phyloP scores from a whole-genome alignment of 1,139 yeast species.

The Keqinozyma sinolaborantium region DNA sequence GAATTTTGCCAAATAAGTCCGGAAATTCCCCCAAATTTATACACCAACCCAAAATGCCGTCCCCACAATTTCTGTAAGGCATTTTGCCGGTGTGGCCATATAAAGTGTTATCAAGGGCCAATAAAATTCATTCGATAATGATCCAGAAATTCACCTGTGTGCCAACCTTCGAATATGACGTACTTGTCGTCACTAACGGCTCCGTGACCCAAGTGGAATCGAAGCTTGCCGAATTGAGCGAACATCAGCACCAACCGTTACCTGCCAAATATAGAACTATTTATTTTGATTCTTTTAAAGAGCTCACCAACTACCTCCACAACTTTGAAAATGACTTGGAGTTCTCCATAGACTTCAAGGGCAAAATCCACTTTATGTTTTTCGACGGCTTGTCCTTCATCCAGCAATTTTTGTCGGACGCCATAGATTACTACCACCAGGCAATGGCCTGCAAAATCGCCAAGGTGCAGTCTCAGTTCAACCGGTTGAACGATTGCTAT shows the following conservation, averaged over 20 bases:
- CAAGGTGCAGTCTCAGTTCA: slow-evolving; percentile 1
- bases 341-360: slow-evolving; percentile 17
- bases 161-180: slow-evolving; percentile 32
- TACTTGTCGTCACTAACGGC: slow-evolving; percentile 35
- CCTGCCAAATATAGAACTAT: slow-evolving; percentile 23
- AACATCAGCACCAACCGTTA: slow-evolving; percentile 21
- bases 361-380: slow-evolving; percentile 38
- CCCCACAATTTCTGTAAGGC: slow-evolving; percentile 4
- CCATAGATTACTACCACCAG: slow-evolving; percentile 28
- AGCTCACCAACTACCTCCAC: slow-evolving; percentile 17
- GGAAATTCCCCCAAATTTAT: too few relatives aligned
- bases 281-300: slow-evolving; percentile 24
- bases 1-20: too few relatives aligned
- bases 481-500: slow-evolving; percentile 17
- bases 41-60: too few relatives aligned
- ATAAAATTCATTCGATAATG: slow-evolving; percentile 19
- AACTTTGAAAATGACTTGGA: slow-evolving; percentile 5
- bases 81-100: slow-evolving; percentile 6
- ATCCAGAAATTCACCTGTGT: slow-evolving; percentile 36
- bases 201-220: slow-evolving; percentile 28
- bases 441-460: slow-evolving; percentile 5
- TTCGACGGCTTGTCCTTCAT: slow-evolving; percentile 34
- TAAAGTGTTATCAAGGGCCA: slow-evolving; percentile 15
- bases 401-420: slow-evolving; percentile 27
- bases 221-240: slow-evolving; percentile 22